Conservation (phyloP, 2,329 filamentous ascomycete species). For the Endoconidiophora polonica region DNA sequence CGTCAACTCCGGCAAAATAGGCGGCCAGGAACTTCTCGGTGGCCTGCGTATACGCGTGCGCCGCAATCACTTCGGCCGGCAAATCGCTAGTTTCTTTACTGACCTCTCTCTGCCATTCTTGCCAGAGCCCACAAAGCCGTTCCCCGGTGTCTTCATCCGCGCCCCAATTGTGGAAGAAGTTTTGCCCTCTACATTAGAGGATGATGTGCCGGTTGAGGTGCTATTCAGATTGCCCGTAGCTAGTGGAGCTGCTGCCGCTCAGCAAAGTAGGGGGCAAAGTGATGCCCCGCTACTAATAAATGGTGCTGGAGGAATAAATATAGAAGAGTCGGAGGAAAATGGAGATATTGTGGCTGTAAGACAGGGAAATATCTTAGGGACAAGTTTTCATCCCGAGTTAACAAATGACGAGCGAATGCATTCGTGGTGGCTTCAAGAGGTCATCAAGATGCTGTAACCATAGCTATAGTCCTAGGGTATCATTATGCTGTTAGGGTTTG, state of each 20-base stretch:
- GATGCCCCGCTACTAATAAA: too few relatives aligned
- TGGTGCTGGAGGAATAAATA: slow-evolving; percentile 11
- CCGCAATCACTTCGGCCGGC: slow-evolving; percentile 86
- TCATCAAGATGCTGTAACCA: slow-evolving; percentile 14
- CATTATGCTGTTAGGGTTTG: too few relatives aligned
- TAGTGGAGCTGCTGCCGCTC: slow-evolving; percentile 23
- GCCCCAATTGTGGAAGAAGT: slow-evolving; percentile 85
- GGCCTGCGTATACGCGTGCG: slow-evolving; percentile 82
- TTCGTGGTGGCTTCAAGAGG: slow-evolving; percentile 76
- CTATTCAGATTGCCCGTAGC: slow-evolving; percentile 32
- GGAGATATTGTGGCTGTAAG: slow-evolving; percentile 73
- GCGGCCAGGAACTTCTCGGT: slow-evolving; percentile 84
- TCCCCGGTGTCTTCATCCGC: slow-evolving; percentile 79
- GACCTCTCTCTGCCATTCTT: slow-evolving; percentile 60
- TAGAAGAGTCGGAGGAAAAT: slow-evolving; percentile 48
- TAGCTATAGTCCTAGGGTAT: too few relatives aligned
- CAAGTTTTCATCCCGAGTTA: slow-evolving; percentile 89
- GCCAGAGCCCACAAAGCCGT: slow-evolving; percentile 23
- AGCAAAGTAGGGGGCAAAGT: slow-evolving; percentile 23
- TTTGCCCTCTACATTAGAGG: slow-evolving; percentile 25
- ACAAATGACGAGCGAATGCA: slow-evolving; percentile 81
- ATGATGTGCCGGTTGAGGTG: slow-evolving; percentile 27
- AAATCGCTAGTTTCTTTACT: slow-evolving; percentile 79
- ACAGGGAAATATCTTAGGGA: slow-evolving; percentile 85
- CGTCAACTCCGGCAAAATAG: slow-evolving; percentile 75